phyloP scores from a whole-genome alignment of 2,329 filamentous ascomycete genomes.

The Xylariaceae sp. region DNA sequence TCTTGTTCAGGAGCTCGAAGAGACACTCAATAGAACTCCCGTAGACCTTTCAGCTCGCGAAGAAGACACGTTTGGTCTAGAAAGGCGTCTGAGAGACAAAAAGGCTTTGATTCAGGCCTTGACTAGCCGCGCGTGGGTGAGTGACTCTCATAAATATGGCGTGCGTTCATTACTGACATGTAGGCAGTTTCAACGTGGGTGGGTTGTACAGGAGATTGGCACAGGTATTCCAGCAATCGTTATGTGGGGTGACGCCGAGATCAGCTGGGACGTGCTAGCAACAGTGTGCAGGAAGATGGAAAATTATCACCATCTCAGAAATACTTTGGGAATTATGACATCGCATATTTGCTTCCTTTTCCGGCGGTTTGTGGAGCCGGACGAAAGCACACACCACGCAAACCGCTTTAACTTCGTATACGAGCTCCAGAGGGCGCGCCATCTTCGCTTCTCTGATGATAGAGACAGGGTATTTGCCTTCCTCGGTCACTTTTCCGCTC shows the following conservation, averaged over 20 bases:
- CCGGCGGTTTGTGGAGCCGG: constrained; percentile 3
- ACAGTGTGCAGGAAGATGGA: neutral
- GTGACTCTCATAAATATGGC: too few relatives aligned
- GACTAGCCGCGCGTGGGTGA: too few relatives aligned
- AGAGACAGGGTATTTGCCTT: constrained; percentile 6
- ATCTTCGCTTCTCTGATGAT: neutral
- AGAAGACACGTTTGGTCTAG: too few relatives aligned
- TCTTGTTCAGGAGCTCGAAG: neutral
- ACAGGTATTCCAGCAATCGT: constrained; percentile 2
- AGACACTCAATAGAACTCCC: too few relatives aligned
- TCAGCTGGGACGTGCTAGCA: constrained; percentile 1
- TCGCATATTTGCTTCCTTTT: neutral
- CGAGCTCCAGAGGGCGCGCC: constrained; percentile 1
- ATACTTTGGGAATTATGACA: neutral
- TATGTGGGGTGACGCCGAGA: neutral
- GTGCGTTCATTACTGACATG: neutral
- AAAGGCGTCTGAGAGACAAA: too few relatives aligned
- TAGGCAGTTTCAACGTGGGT: neutral
- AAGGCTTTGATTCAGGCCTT: too few relatives aligned
- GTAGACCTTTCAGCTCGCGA: too few relatives aligned
- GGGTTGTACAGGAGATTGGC: constrained; percentile 4
- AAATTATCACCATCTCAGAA: constrained; percentile 1
- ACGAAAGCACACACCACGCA: neutral
- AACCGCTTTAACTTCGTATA: constrained; percentile 4
- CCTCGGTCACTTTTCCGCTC: constrained; percentile 1